Base-by-base conservation (phyloP, 805 yeast genomes). In the Myxozyma melibiosi region DNA sequence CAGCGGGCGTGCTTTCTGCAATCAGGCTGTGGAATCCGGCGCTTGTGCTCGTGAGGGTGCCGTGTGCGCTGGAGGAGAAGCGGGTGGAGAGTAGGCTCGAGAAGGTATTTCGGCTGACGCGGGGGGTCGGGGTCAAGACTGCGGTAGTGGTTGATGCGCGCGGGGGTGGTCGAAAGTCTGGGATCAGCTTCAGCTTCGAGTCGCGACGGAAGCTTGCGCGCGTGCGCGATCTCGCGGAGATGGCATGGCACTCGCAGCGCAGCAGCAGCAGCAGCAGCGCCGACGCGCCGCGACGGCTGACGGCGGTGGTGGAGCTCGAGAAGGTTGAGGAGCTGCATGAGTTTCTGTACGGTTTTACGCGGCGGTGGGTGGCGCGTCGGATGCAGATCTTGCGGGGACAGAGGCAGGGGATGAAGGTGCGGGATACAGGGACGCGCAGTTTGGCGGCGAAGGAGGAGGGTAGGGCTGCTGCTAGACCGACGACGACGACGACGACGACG, bases 281-380 rank as follows among this genome's bases (percentile, higher is more conserved):
- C n/a, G n/a, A n/a, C n/a, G n/a, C n/a, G n/a, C n/a, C n/a, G n/a
- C n/a, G n/a, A n/a, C n/a, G n/a, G n/a, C n/a, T n/a, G n/a, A n/a
- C n/a, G n/a, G n/a, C n/a, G n/a, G n/a, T n/a, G n/a, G n/a, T n/a
- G n/a, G 38, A 33, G 18, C 25, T 34, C 34, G 8, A 35, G 7
- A 22, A 34, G 14, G 27, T 34, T 4, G 33, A 3, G 14, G 79
- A 71, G 38, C 72, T 76, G 30, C 79, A 77, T 60, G 73, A 76
- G 11, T 78, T 80, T 67, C 73, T 80, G 55, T 71, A 73, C 49
- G 82, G 78, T 63, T 73, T 80, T 60, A 78, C 73, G 39, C 74
- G 18, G 6, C 50, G 3, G 14, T 44, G 38, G 50, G 33, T 7
- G 33, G 11, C 33, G 11, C 9, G 11, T 6, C 33, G 33, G 33